These are phyloP conservation scores for Globisporangium polare DNA, from an alignment of 352 stramenopile species.

Conservation along the genomic window DNA sequence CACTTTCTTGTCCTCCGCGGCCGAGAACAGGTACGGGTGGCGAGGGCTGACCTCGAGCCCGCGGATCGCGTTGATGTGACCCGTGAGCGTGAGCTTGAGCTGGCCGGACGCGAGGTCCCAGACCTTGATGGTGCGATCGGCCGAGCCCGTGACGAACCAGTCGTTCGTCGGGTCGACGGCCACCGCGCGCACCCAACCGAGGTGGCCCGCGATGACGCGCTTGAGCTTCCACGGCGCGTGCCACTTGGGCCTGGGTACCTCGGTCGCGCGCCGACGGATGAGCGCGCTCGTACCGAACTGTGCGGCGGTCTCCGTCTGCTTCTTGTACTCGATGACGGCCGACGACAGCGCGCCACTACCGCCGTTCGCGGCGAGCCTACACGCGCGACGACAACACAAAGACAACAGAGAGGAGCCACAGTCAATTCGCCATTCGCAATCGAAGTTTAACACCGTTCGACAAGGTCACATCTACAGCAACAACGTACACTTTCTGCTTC, in stretches of 20 bases:
- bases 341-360: conserved; percentile 19
- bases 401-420: background rate
- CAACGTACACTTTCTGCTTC: conserved; percentile 44
- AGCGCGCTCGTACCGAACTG: conserved; percentile 63
- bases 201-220: conserved; percentile 93
- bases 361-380: conserved; percentile 23
- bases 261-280: conserved; percentile 68
- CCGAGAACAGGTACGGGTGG: conserved; percentile 98
- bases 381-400: background rate
- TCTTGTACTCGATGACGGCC: conserved; percentile 64
- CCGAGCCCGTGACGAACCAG: conserved; percentile 97
- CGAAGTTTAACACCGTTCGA: background rate
- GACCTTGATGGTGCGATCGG: conserved; percentile 97
- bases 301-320: conserved; percentile 37
- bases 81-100: conserved; percentile 98
- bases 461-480: background rate
- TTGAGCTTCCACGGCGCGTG: conserved; percentile 99
- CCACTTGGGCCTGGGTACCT: conserved; percentile 96
- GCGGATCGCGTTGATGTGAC: conserved; percentile 97
- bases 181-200: conserved; percentile 97
- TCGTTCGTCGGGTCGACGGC: conserved; percentile 98
- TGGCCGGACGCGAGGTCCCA: conserved; percentile 97
- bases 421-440: background rate
- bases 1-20: conserved; percentile 99
- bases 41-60: conserved; percentile 94